Evolutionary conservation across 805 yeast species (phyloP).

Genomic region (Blastobotrys chiropterorum): DNA sequence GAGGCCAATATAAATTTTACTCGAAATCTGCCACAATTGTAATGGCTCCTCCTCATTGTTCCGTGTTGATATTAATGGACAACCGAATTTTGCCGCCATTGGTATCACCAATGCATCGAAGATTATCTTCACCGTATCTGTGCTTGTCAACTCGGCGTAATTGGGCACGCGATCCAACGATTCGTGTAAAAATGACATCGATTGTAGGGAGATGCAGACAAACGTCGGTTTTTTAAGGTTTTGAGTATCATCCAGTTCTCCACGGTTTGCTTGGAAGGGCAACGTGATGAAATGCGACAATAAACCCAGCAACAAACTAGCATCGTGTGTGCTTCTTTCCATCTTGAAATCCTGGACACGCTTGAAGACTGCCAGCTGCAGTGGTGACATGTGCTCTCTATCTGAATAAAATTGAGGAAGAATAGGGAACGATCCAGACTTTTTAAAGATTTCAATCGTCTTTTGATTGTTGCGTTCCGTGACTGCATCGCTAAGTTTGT

Average conservation of each 20-base stretch:
- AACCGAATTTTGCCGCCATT: conserved; percentile 16
- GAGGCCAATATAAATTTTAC: conserved; percentile 12
- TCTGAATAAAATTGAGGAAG: conserved; percentile 56
- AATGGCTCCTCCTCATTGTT: not conserved
- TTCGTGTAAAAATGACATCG: conserved; percentile 6
- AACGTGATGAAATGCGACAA: conserved; percentile 12
- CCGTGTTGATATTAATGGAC: conserved; percentile 9
- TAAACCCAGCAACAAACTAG: conserved; percentile 9
- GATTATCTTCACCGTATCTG: conserved; percentile 10
- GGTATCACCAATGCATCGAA: conserved; percentile 9
- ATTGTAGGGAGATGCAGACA: conserved; percentile 9
- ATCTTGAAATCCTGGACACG: conserved; percentile 35
- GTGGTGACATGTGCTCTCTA: conserved; percentile 46
- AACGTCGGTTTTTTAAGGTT: conserved; percentile 14
- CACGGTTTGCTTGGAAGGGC: conserved; percentile 12
- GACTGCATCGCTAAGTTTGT: conserved; percentile 29
- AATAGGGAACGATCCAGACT: conserved; percentile 67
- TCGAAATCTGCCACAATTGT: conserved; percentile 23
- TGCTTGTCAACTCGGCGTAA: conserved; percentile 1
- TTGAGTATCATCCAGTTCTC: conserved; percentile 7
- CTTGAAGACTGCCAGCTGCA: conserved; percentile 56
- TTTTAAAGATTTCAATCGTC: conserved; percentile 53
- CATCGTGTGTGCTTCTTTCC: not conserved
- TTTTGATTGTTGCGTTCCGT: conserved; percentile 37
- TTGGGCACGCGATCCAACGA: conserved; percentile 1